These are phyloP conservation scores for Fusarium sp. DNA, from an alignment of 2,329 filamentous ascomycete species.

Conservation along the genomic window DNA sequence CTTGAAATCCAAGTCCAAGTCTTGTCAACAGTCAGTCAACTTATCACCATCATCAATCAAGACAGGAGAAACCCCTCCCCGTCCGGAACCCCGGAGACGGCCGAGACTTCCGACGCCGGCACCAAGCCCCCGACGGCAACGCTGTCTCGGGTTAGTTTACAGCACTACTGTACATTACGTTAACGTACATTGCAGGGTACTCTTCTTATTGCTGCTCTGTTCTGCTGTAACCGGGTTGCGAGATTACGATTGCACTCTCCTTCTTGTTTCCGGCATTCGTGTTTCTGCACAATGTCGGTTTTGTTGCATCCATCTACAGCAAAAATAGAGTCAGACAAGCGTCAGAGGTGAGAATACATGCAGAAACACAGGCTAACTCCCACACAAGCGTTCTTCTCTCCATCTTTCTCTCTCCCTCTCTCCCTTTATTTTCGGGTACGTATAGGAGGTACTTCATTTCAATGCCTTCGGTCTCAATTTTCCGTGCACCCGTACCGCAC, in stretches of 20 bases:
- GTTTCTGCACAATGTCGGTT: neutral
- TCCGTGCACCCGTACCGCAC: neutral
- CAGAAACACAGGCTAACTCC: neutral
- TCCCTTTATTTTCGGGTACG: neutral
- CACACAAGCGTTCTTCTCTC: conserved; percentile 1
- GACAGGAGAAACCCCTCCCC: conserved; percentile 5
- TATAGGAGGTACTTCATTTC: neutral
- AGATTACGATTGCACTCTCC: neutral
- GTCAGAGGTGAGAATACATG: conserved; percentile 24
- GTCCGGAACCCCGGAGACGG: conserved; percentile 40
- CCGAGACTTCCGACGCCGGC: conserved; percentile 39
- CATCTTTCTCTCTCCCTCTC: neutral
- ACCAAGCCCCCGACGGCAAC: conserved; percentile 40
- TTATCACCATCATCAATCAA: neutral
- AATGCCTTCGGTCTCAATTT: neutral
- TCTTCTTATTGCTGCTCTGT: neutral
- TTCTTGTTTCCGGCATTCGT: conserved; percentile 28
- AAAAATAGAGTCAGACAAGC: conserved; percentile 20
- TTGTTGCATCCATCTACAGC: conserved; percentile 2
- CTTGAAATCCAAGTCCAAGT: neutral
- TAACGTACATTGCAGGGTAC: conserved; percentile 1
- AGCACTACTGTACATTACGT: conserved; percentile 7
- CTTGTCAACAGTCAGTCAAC: neutral
- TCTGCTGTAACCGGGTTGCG: neutral
- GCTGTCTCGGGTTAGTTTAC: conserved; percentile 42